These are phyloP conservation scores for Pseudopithomyces maydicus DNA, from an alignment of 2,329 filamentous ascomycete genomes.

Conservation along the genomic window DNA sequence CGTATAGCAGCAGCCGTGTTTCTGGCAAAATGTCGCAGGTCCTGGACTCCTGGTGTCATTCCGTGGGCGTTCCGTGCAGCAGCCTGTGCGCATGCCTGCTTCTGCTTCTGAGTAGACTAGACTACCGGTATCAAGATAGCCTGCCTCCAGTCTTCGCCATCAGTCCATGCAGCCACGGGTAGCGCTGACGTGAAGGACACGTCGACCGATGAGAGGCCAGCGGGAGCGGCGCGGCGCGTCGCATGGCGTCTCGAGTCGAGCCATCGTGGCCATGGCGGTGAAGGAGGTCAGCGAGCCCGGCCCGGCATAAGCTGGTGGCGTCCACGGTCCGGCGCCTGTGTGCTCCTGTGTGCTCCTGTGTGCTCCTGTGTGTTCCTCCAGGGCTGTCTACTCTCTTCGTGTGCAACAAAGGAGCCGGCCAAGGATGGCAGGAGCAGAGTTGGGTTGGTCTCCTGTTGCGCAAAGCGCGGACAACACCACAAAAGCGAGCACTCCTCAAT, in stretches of 20 bases:
- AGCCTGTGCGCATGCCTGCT: too few species aligned
- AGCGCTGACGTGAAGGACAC: background rate
- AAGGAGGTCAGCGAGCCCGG: background rate
- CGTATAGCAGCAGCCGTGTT: background rate
- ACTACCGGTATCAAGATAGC: too few species aligned
- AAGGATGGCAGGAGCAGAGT: background rate
- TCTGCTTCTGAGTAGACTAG: too few species aligned
- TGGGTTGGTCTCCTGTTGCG: background rate
- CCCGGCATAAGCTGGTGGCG: constrained; percentile 1
- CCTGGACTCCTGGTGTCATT: background rate
- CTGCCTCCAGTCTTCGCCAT: too few species aligned
- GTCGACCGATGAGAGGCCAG: constrained; percentile 1
- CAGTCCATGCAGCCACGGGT: too few species aligned
- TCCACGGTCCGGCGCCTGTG: background rate
- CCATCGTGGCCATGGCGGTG: background rate
- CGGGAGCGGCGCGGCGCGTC: constrained; percentile 25
- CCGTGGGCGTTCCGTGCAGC: background rate
- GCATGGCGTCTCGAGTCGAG: background rate
- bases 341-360: background rate
- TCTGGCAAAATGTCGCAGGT: background rate
- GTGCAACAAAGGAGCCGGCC: too few species aligned
- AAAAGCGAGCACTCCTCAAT: background rate
- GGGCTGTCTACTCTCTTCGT: too few species aligned
- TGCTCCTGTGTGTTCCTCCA: background rate
- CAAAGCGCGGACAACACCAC: background rate